Conservation (phyloP, 176 grass and related monocot species). For the Rhynchospora tenuis region DNA sequence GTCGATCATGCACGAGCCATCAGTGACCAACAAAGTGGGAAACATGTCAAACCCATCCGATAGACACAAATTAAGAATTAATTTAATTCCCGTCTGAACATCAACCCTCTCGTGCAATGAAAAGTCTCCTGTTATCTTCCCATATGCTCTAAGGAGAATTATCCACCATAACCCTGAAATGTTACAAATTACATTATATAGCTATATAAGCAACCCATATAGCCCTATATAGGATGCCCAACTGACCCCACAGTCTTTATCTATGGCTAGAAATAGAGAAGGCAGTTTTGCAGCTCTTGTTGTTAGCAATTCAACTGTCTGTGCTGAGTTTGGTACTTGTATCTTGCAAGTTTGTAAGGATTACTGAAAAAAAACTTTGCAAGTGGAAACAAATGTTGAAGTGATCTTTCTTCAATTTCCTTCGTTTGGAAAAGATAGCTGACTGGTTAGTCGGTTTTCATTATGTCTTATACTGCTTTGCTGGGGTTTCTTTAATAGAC, state of each 20-base stretch:
- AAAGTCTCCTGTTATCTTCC: constrained; percentile 48
- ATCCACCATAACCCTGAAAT: constrained; percentile 45
- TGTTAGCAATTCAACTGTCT: not conserved
- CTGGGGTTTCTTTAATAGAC: not conserved
- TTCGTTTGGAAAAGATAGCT: not conserved
- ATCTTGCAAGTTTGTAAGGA: not conserved
- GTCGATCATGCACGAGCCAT: constrained; percentile 55
- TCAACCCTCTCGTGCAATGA: constrained; percentile 42
- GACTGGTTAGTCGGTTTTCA: not conserved
- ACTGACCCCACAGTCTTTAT: not conserved
- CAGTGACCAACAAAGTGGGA: constrained; percentile 41
- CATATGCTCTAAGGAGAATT: constrained; percentile 49
- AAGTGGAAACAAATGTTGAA: not conserved
- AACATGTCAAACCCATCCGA: constrained; percentile 51
- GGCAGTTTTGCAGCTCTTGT: not conserved
- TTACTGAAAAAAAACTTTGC: not conserved
- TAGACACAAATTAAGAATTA: constrained; percentile 42
- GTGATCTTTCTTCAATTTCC: not conserved
- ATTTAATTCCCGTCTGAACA: constrained; percentile 40
- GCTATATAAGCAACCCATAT: not conserved
- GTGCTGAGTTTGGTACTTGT: not conserved
- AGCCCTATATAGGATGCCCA: not conserved
- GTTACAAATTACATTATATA: not conserved
- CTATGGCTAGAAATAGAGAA: not conserved
- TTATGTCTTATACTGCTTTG: not conserved